phyloP scores from a whole-genome alignment of 345 rosid species.

The Camelina neglecta region DNA sequence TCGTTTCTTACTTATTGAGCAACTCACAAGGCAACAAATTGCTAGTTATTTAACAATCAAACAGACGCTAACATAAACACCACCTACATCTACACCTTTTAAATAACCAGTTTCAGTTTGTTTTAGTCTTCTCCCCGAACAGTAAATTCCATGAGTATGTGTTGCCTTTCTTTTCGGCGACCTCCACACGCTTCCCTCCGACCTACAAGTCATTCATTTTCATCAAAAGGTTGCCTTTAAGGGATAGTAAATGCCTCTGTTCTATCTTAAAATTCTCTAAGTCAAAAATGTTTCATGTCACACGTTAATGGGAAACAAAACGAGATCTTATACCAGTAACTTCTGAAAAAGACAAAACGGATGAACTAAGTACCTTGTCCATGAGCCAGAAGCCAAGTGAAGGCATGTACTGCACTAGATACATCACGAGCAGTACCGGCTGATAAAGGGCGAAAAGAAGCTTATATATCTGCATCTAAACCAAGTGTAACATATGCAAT shows the following conservation, averaged over 20 bases:
- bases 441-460: slow-evolving; percentile 41
- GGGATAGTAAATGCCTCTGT: not conserved
- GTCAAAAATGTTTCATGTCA: slow-evolving; percentile 9
- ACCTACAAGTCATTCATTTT: slow-evolving; percentile 49
- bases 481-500: not conserved
- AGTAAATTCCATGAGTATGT: slow-evolving; percentile 73
- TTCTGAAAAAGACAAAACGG: not conserved
- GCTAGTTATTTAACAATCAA: not conserved
- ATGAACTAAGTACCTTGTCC: slow-evolving; percentile 74
- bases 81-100: not conserved
- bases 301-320: slow-evolving; percentile 10
- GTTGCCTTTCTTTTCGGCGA: slow-evolving; percentile 73
- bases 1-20: not conserved
- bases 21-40: slow-evolving; percentile 1
- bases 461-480: slow-evolving; percentile 1
- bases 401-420: slow-evolving; percentile 90
- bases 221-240: not conserved
- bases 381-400: slow-evolving; percentile 86
- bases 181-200: slow-evolving; percentile 80
- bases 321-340: not conserved
- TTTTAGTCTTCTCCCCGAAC: slow-evolving; percentile 73
- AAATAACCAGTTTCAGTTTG: slow-evolving; percentile 47
- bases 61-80: slow-evolving; percentile 6
- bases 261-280: not conserved
- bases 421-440: slow-evolving; percentile 94